Base-by-base conservation (phyloP, 176 grass and related monocot species). In the Saccharum spontaneum region DNA sequence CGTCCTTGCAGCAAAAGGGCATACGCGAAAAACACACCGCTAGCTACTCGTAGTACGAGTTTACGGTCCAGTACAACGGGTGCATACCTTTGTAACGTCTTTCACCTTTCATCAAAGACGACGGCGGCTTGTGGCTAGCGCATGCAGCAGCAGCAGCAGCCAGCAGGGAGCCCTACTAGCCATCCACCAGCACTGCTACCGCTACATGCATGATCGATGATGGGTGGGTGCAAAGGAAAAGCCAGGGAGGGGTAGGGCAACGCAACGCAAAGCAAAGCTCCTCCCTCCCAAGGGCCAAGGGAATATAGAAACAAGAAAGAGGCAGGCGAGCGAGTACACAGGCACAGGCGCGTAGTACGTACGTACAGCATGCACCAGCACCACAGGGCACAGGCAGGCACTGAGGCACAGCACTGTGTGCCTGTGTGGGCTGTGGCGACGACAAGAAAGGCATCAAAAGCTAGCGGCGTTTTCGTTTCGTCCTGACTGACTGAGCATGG, bases 301-400 rank as follows among this genome's bases (percentile, higher is more conserved):
- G 82, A 81, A 85, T 69, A 85, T 69, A 14, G 82, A 85, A 89
- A 85, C 77, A 38, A 75, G 49, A 37, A 48, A 72, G 16, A 10
- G 24, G 48, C 68, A 11, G 6, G 45, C 45, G 45, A 48, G 13
- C 12, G 45, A 48, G 45, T 4, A 48, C 12, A 48, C 12, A 15
- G 13, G 46, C 13, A 15, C 46, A 1, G 4, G 31, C 18, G 14
- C 1, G 50, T 20, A 34, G 28, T 44, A 75, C 73, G 20, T 31
- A 10, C 57, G 24, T 18, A 28, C 39, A 60, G 36, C 20, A 30
- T 55, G 34, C 50, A 6, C 15, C 36, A 14, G 34, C 50, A 6
- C 15, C 36, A 14, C 8, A 17, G 37, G 37, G 9, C 36, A 14
- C 8, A 17, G 37, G 37, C 37, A 6, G 36, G 36, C 36, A 34